These are phyloP conservation scores for Chalciporus piperatus DNA, from an alignment of 768 basidiomycete genomes.

Conservation along the genomic window DNA sequence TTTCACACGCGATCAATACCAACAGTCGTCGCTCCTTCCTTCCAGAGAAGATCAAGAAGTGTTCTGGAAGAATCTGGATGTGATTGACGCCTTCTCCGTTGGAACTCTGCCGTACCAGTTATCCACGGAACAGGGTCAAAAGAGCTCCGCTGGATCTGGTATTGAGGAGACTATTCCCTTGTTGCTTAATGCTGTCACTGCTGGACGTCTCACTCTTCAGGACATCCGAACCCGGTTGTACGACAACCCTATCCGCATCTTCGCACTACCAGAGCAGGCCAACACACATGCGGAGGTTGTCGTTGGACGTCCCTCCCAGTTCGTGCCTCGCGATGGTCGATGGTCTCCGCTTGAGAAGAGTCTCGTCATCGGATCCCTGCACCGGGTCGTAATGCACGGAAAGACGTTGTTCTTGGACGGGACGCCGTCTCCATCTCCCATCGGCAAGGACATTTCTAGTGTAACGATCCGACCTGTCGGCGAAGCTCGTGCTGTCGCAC, in stretches of 20 bases:
- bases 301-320: constrained; percentile 67
- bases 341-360: constrained; percentile 85
- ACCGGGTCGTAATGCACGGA: constrained; percentile 88
- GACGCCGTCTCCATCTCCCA: constrained; percentile 51
- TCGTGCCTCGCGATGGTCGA: constrained; percentile 43
- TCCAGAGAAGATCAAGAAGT: constrained; percentile 72
- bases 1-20: constrained; percentile 77
- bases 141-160: constrained; percentile 70
- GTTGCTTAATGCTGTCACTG: constrained; percentile 78
- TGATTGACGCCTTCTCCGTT: constrained; percentile 89
- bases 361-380: constrained; percentile 69
- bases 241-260: constrained; percentile 91
- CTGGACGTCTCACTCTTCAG: constrained; percentile 76
- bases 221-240: constrained; percentile 81
- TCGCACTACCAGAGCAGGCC: constrained; percentile 82
- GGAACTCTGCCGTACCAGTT: constrained; percentile 81
- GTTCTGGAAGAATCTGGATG: constrained; percentile 80
- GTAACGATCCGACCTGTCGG: constrained; percentile 45
- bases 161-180: constrained; percentile 86
- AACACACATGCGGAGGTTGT: constrained; percentile 93
- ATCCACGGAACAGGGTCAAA: constrained; percentile 57
- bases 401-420: constrained; percentile 92
- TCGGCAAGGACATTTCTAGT: constrained; percentile 73
- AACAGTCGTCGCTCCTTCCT: constrained; percentile 62
- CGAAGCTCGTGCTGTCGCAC: constrained; percentile 26